These are phyloP conservation scores for Ophiostoma piceae DNA, from an alignment of 2,329 filamentous ascomycete genomes.

Conservation along the genomic window DNA sequence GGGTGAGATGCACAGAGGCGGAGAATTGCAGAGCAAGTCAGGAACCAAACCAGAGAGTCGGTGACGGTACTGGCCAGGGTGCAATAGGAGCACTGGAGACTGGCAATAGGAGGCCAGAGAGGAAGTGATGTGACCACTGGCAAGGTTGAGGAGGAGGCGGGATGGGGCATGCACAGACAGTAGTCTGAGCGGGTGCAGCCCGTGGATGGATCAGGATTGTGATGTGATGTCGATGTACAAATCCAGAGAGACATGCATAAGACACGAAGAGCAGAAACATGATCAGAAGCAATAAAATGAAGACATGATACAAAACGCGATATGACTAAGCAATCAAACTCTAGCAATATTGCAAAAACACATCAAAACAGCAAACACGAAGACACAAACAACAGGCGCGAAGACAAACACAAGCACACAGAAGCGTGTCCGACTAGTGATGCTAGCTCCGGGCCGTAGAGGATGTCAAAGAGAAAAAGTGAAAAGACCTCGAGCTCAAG, in stretches of 20 bases:
- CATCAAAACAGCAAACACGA: background rate
- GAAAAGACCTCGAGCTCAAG: background rate
- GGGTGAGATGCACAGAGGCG: background rate
- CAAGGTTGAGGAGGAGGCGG: background rate
- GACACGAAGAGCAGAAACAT: background rate
- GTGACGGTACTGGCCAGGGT: background rate
- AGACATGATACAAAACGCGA: background rate
- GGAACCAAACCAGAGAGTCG: constrained; percentile 12
- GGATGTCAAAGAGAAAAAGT: background rate
- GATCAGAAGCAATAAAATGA: background rate
- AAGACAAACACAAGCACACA: background rate
- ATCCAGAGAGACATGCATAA: background rate
- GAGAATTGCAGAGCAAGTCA: background rate
- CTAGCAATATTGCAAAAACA: background rate
- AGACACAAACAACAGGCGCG: background rate
- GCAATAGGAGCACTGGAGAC: background rate
- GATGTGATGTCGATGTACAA: background rate
- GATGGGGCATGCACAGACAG: constrained; percentile 1
- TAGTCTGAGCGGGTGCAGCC: background rate
- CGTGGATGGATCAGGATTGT: background rate
- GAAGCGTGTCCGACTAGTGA: constrained; percentile 5
- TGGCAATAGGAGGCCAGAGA: background rate
- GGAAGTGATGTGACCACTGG: background rate
- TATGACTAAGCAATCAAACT: background rate
- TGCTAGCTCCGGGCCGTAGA: constrained; percentile 2